phyloP scores from a whole-genome alignment of 1,284 basidiomycete genomes.

The Leucoagaricus sp. region DNA sequence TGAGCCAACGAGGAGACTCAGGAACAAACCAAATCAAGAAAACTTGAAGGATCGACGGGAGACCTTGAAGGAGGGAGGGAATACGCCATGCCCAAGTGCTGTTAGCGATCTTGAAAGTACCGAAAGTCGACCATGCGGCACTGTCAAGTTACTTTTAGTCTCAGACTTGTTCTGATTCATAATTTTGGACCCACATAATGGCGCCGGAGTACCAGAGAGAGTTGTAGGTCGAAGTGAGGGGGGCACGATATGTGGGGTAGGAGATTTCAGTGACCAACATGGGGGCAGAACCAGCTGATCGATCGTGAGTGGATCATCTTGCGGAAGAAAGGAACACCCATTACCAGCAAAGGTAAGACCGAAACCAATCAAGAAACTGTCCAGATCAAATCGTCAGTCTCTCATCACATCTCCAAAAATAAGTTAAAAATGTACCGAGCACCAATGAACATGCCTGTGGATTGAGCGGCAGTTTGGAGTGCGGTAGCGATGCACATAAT shows the following conservation, averaged over 20 bases:
- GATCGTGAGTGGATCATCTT: background rate
- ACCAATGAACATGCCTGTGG: constrained; percentile 80
- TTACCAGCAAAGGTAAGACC: constrained; percentile 66
- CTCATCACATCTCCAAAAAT: constrained; percentile 1
- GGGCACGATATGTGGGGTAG: constrained; percentile 76
- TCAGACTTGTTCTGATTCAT: no score
- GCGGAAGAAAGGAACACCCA: background rate
- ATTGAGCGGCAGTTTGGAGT: constrained; percentile 70
- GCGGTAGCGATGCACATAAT: constrained; percentile 71
- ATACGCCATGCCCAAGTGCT: constrained; percentile 76
- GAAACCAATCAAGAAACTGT: constrained; percentile 75
- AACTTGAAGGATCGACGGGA: constrained; percentile 65
- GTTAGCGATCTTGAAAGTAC: constrained; percentile 61
- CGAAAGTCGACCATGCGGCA: constrained; percentile 77
- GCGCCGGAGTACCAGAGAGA: constrained; percentile 81
- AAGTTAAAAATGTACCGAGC: constrained; percentile 49
- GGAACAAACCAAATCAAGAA: constrained; percentile 60
- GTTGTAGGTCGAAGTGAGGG: constrained; percentile 73
- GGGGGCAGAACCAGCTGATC: constrained; percentile 61
- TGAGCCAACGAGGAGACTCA: constrained; percentile 72
- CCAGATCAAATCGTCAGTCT: background rate
- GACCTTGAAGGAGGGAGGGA: constrained; percentile 66
- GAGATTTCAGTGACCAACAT: constrained; percentile 78
- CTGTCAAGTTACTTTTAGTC: constrained; percentile 29
- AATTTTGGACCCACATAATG: constrained; percentile 57